These are phyloP conservation scores for Suillus discolor DNA, from an alignment of 768 basidiomycete species.

Conservation along the genomic window DNA sequence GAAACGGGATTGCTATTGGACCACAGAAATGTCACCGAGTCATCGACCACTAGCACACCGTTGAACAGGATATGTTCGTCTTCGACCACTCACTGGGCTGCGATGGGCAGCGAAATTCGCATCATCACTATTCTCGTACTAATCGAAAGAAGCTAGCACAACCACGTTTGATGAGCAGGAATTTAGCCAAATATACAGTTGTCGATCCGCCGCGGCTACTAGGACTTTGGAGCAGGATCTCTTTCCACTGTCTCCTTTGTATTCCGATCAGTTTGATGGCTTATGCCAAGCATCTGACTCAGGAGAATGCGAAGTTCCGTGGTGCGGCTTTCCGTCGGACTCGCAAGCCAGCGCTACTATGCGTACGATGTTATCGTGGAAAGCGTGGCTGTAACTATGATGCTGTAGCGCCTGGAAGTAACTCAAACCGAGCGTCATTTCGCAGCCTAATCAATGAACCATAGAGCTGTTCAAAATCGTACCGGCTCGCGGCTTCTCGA, in stretches of 20 bases:
- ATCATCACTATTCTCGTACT: neutral
- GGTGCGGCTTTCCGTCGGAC: neutral
- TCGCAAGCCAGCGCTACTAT: neutral
- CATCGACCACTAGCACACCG: neutral
- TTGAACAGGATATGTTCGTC: neutral
- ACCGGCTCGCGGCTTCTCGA: neutral
- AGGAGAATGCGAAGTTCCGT: neutral
- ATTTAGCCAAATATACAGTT: too few species aligned
- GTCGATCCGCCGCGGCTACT: neutral
- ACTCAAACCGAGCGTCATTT: neutral
- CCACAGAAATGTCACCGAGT: neutral
- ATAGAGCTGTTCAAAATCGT: neutral
- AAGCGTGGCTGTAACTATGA: neutral
- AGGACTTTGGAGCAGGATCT: neutral
- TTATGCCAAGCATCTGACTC: too few species aligned
- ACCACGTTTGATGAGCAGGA: neutral
- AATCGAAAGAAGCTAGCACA: neutral
- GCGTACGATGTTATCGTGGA: neutral
- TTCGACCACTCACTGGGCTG: neutral
- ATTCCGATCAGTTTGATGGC: neutral
- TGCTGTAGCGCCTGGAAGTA: neutral
- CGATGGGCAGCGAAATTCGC: neutral
- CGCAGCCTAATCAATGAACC: neutral
- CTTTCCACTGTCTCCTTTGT: neutral
- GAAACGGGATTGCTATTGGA: neutral